These are phyloP conservation scores for Collybia sp. DNA, from an alignment of 768 basidiomycete species.

Conservation along the genomic window DNA sequence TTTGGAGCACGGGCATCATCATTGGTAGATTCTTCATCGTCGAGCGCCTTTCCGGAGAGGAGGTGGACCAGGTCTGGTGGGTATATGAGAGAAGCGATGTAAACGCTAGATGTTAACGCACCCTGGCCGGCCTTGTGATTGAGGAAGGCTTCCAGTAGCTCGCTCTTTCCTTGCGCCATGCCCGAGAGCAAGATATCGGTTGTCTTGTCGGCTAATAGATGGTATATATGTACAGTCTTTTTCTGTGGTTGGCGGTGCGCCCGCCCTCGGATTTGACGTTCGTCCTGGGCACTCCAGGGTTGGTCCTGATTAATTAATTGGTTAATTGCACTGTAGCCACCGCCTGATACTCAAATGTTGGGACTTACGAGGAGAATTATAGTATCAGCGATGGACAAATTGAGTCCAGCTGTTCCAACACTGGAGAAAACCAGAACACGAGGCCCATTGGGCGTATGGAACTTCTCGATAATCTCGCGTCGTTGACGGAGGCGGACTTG, in stretches of 20 bases:
- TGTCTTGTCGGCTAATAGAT: slow-evolving; percentile 8
- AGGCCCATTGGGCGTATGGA: slow-evolving; percentile 5
- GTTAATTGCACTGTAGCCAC: not conserved
- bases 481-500: slow-evolving; percentile 5
- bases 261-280: slow-evolving; percentile 8
- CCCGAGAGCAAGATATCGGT: slow-evolving; percentile 9
- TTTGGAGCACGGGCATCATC: too few relatives aligned
- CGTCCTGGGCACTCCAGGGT: slow-evolving; percentile 13
- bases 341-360: not conserved
- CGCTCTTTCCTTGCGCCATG: slow-evolving; percentile 7
- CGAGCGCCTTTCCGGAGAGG: too few relatives aligned
- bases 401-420: slow-evolving; percentile 17
- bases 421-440: slow-evolving; percentile 16
- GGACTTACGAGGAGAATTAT: slow-evolving; percentile 19
- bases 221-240: slow-evolving; percentile 5
- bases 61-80: too few relatives aligned
- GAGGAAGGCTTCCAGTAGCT: slow-evolving; percentile 11
- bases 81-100: too few relatives aligned
- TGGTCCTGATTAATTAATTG: slow-evolving; percentile 7
- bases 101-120: not conserved
- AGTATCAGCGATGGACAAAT: slow-evolving; percentile 12
- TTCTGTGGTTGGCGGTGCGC: slow-evolving; percentile 11
- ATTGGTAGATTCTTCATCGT: too few relatives aligned
- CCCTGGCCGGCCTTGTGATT: slow-evolving; percentile 7
- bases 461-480: slow-evolving; percentile 7